phyloP scores from a whole-genome alignment of 805 yeast genomes.

The Saturnispora kantuleensis region DNA sequence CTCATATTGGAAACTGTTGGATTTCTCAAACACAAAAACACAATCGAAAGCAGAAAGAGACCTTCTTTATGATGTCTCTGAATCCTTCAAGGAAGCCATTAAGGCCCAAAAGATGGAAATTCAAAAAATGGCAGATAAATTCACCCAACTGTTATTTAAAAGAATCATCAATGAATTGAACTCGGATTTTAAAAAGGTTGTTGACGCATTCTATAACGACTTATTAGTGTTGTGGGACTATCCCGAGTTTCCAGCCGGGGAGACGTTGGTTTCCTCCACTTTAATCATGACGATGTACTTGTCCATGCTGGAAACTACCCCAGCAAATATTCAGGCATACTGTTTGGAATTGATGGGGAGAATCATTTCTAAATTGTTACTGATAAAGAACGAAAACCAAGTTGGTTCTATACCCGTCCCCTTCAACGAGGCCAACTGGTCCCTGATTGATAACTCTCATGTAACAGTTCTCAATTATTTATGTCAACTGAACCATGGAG shows the following conservation, averaged over 20 bases:
- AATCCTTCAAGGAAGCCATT: background rate
- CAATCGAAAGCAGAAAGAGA: slow-evolving; percentile 11
- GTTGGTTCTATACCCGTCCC: slow-evolving; percentile 2
- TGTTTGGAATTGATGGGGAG: slow-evolving; percentile 53
- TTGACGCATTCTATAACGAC: slow-evolving; percentile 53
- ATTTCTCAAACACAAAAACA: background rate
- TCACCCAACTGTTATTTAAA: slow-evolving; percentile 23
- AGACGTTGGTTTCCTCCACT: slow-evolving; percentile 36
- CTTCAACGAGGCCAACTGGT: slow-evolving; percentile 5
- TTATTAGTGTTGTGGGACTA: slow-evolving; percentile 35
- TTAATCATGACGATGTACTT: slow-evolving; percentile 31
- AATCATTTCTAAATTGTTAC: slow-evolving; percentile 43
- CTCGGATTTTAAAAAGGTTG: slow-evolving; percentile 24
- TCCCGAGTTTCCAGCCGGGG: slow-evolving; percentile 60
- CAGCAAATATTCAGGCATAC: slow-evolving; percentile 35
- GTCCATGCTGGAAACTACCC: slow-evolving; percentile 24
- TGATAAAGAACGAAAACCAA: slow-evolving; percentile 19
- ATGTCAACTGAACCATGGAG: background rate
- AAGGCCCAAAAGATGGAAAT: background rate
- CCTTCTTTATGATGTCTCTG: background rate
- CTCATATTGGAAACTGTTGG: slow-evolving; percentile 16
- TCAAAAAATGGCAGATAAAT: slow-evolving; percentile 18
- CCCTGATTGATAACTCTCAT: too few species aligned
- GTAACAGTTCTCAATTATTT: too few species aligned
- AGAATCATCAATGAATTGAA: slow-evolving; percentile 26